Conservation (phyloP, 2,329 filamentous ascomycete species). For the Hansfordia pulvinata region DNA sequence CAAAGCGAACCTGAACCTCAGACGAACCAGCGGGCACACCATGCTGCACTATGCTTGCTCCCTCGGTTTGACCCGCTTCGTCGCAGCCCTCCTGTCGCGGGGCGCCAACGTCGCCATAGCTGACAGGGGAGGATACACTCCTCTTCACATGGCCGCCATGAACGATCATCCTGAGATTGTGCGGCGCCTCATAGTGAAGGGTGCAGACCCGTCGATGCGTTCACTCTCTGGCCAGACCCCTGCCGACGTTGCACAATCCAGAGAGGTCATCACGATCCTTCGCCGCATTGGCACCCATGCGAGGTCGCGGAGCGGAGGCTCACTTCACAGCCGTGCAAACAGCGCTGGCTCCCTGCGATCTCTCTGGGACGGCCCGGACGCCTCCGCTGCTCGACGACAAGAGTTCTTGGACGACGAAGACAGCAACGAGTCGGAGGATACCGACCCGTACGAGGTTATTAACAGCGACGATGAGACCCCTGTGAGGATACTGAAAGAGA, state of each 20-base stretch:
- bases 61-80: constrained; percentile 61
- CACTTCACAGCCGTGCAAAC: constrained; percentile 45
- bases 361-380: constrained; percentile 45
- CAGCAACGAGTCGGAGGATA: constrained; percentile 18
- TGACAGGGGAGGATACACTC: constrained; percentile 69
- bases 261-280: constrained; percentile 49
- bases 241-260: constrained; percentile 55
- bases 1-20: constrained; percentile 52
- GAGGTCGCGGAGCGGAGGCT: constrained; percentile 52
- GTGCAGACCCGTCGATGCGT: constrained; percentile 57
- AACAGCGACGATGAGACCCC: constrained; percentile 26
- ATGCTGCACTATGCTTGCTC: constrained; percentile 71
- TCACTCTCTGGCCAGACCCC: constrained; percentile 59
- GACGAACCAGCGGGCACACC: constrained; percentile 55
- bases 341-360: constrained; percentile 56
- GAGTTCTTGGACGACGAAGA: constrained; percentile 29
- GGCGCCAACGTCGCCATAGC: constrained; percentile 64
- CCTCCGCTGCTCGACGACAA: constrained; percentile 11
- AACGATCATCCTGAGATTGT: constrained; percentile 66
- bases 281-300: constrained; percentile 46
- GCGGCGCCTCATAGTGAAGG: constrained; percentile 56
- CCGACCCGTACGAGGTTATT: constrained; percentile 22
- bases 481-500: too few relatives aligned
- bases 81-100: constrained; percentile 61
- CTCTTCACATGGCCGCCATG: constrained; percentile 70